A percentile compares a stretch with the other conserved stretches of the same genome.
These are phyloP conservation scores for Sugiyamaella japonica DNA, from an alignment of 1,139 yeast genomes.

Conservation along the genomic window DNA sequence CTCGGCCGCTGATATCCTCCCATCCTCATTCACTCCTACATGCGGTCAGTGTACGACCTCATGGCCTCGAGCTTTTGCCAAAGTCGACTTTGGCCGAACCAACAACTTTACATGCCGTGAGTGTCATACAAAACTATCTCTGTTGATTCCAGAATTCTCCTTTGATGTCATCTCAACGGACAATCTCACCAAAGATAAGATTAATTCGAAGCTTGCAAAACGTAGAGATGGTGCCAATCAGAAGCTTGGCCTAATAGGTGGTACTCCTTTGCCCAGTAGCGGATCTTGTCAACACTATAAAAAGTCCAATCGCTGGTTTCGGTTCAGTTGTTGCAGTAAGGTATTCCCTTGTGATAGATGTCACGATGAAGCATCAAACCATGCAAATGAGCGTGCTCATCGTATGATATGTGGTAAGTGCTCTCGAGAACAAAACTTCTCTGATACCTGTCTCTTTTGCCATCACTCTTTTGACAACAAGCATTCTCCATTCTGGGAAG, in stretches of 20 bases:
- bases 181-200: slow-evolving; percentile 24
- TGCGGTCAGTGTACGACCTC: slow-evolving; percentile 41
- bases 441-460: slow-evolving; percentile 41
- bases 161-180: slow-evolving; percentile 36
- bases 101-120: slow-evolving; percentile 39
- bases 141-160: slow-evolving; percentile 38
- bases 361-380: slow-evolving; percentile 43
- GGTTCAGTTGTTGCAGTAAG: slow-evolving; percentile 46
- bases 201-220: slow-evolving; percentile 26
- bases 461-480: slow-evolving; percentile 40
- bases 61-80: slow-evolving; percentile 35
- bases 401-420: slow-evolving; percentile 48
- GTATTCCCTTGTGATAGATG: slow-evolving; percentile 47
- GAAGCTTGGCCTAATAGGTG: slow-evolving; percentile 41
- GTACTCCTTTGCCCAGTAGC: slow-evolving; percentile 43
- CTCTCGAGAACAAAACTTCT: slow-evolving; percentile 46
- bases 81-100: slow-evolving; percentile 40
- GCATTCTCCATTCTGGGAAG: slow-evolving; percentile 47
- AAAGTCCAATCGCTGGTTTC: slow-evolving; percentile 46
- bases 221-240: slow-evolving; percentile 29
- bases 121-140: slow-evolving; percentile 42
- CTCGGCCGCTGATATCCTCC: slow-evolving; percentile 40
- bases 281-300: slow-evolving; percentile 46
- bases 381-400: slow-evolving; percentile 42
- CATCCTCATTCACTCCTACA: slow-evolving; percentile 42